Percentiles rank a stretch among this genome's conserved stretches.
These are phyloP conservation scores for Ramaria rubella DNA, from an alignment of 768 basidiomycete species.

Conservation along the genomic window DNA sequence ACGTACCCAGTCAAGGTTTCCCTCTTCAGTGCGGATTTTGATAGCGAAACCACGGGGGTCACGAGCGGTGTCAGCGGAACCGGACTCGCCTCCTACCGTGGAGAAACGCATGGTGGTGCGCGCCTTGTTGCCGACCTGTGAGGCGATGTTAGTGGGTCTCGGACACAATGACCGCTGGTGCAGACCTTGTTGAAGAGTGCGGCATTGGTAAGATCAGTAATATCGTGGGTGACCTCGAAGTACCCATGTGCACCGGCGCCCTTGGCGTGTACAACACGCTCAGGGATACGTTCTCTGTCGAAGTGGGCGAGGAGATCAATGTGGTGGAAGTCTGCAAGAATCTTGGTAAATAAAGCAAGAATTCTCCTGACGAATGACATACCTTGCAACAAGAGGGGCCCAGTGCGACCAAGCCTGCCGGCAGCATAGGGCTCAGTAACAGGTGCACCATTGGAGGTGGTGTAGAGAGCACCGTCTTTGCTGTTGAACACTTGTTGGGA, in stretches of 20 bases:
- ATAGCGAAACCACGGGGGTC: constrained; percentile 92
- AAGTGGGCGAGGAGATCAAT: constrained; percentile 90
- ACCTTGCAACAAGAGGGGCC: constrained; percentile 90
- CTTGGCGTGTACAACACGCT: constrained; percentile 89
- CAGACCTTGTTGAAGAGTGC: constrained; percentile 46
- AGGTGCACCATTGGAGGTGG: constrained; percentile 79
- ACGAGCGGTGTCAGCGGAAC: constrained; percentile 86
- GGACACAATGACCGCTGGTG: background rate
- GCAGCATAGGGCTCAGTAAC: constrained; percentile 70
- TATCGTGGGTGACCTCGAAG: constrained; percentile 83
- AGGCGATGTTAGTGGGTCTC: constrained; percentile 5
- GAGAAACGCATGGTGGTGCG: constrained; percentile 83
- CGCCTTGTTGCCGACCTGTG: constrained; percentile 53
- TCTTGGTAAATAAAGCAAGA: constrained; percentile 14
- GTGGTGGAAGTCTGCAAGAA: constrained; percentile 70
- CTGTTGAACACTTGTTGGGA: constrained; percentile 48
- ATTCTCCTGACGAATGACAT: constrained; percentile 15
- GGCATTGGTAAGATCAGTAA: constrained; percentile 76
- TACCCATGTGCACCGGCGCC: constrained; percentile 90
- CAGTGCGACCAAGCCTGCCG: constrained; percentile 65
- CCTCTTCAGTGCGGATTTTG: constrained; percentile 85
- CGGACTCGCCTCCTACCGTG: constrained; percentile 85
- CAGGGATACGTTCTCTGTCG: constrained; percentile 92
- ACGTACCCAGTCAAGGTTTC: constrained; percentile 83
- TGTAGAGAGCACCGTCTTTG: constrained; percentile 63